These are phyloP conservation scores for Trichothecium roseum DNA, from an alignment of 2,329 filamentous ascomycete genomes.

Conservation along the genomic window DNA sequence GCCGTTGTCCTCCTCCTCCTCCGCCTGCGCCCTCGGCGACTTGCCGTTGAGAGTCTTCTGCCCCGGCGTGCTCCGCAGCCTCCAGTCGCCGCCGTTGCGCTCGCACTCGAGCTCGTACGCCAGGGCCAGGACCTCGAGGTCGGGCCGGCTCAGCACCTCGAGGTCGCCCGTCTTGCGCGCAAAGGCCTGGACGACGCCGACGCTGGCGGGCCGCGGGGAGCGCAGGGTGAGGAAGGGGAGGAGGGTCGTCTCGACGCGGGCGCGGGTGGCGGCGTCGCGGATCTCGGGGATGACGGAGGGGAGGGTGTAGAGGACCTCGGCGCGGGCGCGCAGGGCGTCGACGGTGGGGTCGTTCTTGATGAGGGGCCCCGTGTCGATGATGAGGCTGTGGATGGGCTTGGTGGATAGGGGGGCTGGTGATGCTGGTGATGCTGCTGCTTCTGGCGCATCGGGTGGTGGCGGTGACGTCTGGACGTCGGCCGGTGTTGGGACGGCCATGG, in stretches of 20 bases:
- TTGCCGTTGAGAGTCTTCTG: slow-evolving; percentile 70
- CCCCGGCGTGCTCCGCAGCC: slow-evolving; percentile 65
- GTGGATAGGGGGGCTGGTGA: slow-evolving; percentile 3
- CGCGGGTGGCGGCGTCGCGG: slow-evolving; percentile 69
- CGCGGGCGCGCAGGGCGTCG: slow-evolving; percentile 68
- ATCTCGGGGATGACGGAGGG: slow-evolving; percentile 84
- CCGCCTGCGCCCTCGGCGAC: slow-evolving; percentile 29
- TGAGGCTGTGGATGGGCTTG: slow-evolving; percentile 71
- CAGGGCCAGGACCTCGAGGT: slow-evolving; percentile 81
- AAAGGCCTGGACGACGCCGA: slow-evolving; percentile 75
- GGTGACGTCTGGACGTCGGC: too few species aligned
- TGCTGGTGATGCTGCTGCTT: too few species aligned
- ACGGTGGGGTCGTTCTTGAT: slow-evolving; percentile 87
- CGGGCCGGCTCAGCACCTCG: slow-evolving; percentile 75
- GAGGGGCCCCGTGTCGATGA: slow-evolving; percentile 85
- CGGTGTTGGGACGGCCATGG: too few species aligned
- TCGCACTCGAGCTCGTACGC: slow-evolving; percentile 94
- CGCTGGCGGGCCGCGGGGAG: slow-evolving; percentile 62
- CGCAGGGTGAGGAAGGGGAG: slow-evolving; percentile 75
- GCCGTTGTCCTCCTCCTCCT: slow-evolving; percentile 13
- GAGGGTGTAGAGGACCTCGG: slow-evolving; percentile 70
- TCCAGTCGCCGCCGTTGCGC: slow-evolving; percentile 80
- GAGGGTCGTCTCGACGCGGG: slow-evolving; percentile 73
- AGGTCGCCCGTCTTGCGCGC: slow-evolving; percentile 83
- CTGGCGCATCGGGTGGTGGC: too few species aligned